Base-by-base conservation (phyloP, 441 rosid species). In the Isatis lusitanica region DNA sequence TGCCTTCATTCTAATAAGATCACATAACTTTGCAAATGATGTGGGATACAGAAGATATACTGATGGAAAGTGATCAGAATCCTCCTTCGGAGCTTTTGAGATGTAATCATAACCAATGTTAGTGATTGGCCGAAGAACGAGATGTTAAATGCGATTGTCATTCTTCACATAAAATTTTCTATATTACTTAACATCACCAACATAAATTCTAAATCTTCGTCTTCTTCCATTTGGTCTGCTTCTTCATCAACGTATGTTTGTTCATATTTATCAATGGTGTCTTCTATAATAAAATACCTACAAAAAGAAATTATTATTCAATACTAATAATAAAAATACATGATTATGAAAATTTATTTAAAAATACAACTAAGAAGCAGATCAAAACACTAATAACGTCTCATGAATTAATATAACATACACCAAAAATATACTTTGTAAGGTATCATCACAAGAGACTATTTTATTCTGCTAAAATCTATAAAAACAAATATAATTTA, bases 11-110 rank as follows among this genome's bases (percentile, higher is more conserved):
- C 51, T 26, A 16, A 52, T 40, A 52, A 52, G 36, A 10, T 52
- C 51, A 67, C 48, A 67, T 28, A 52, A 7, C 30, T 67, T 26
- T 21, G 9, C 6, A 52, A 66, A 66, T 1, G 62, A 52, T 6
- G 11, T 15, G 10, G 62, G 51, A 53, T 52, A 52, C 71, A 67
- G 52, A 17, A 17, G 62, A 15, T 67, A 52, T 15, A 67, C 4
- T 2, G 21, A 28, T 6, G 51, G 40, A 28, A 53, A 52, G 39
- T 67, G 30, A 12, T 50, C 3, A 18, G 28, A 40, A 0, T 53
- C 52, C 4, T 53, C 62, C 2, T 52, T 53, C 7, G 53, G 24
- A 63, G 39, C 39, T 3, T 26, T 63, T 44, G 28, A 26, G 28
- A 63, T 51, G 30, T 50, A 50, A 18, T 50, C 55, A 50, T 50